These are phyloP conservation scores for Hura crepitans DNA, from an alignment of 441 rosid species.

Conservation along the genomic window DNA sequence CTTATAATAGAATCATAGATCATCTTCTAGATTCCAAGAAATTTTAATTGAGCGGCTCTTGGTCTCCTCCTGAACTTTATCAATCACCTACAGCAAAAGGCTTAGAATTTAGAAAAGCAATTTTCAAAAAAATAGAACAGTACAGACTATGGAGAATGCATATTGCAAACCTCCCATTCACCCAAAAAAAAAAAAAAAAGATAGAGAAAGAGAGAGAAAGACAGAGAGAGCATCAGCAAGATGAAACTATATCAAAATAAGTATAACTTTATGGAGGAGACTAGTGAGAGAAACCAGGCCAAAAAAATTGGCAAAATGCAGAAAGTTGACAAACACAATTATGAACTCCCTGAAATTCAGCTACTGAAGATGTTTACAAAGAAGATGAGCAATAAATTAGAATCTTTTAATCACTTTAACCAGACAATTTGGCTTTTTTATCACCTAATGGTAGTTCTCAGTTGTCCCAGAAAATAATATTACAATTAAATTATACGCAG, in stretches of 20 bases:
- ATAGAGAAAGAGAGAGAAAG: too few species aligned
- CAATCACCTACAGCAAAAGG: slow-evolving; percentile 51
- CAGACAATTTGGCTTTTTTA: neutral
- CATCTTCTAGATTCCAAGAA: neutral
- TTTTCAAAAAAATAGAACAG: neutral
- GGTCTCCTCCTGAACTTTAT: slow-evolving; percentile 72
- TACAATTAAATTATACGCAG: too few species aligned
- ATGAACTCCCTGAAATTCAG: neutral
- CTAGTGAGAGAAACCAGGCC: neutral
- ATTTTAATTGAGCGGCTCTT: slow-evolving; percentile 57
- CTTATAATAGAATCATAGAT: neutral
- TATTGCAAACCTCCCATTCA: neutral
- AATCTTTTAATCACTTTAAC: slow-evolving; percentile 1
- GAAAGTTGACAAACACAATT: neutral
- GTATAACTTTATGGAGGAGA: neutral
- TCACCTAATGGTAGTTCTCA: neutral
- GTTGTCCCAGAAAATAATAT: too few species aligned
- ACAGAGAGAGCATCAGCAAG: neutral
- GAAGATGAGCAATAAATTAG: neutral
- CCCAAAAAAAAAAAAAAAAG: too few species aligned
- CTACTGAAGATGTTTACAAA: neutral
- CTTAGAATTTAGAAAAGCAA: neutral
- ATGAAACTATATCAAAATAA: neutral
- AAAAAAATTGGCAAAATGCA: neutral
- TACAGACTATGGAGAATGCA: neutral